These are phyloP conservation scores for Astraeus odoratus DNA, from an alignment of 768 basidiomycete genomes.

Conservation along the genomic window DNA sequence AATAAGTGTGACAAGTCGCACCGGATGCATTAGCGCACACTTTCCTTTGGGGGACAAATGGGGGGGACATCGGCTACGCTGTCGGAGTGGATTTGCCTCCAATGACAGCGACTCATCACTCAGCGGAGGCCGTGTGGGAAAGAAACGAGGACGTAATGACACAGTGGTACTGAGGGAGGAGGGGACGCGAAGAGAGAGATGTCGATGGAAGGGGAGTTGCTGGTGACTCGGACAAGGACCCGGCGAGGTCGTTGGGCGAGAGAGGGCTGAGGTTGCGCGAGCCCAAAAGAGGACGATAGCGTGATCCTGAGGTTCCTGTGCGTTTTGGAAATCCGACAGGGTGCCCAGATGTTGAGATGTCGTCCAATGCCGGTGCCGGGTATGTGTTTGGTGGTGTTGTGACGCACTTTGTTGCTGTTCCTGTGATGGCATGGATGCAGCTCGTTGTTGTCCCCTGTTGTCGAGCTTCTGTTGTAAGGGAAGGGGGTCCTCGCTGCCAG, in stretches of 20 bases:
- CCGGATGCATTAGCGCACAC: background rate
- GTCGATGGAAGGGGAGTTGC: background rate
- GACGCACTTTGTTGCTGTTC: conserved; percentile 14
- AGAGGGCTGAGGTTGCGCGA: background rate
- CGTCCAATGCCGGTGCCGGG: conserved; percentile 24
- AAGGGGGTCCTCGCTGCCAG: background rate
- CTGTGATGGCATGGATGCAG: conserved; percentile 15
- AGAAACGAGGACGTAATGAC: background rate
- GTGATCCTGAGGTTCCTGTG: conserved; percentile 10
- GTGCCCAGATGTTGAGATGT: conserved; percentile 10
- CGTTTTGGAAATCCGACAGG: conserved; percentile 3
- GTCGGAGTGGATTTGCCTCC: background rate
- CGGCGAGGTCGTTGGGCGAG: background rate
- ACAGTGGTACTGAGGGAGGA: background rate
- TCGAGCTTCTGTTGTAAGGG: conserved; percentile 10
- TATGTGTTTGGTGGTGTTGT: conserved; percentile 10
- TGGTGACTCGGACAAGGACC: background rate
- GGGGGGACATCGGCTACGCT: background rate
- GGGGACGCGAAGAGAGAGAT: background rate
- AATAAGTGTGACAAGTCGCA: background rate
- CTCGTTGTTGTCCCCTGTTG: conserved; percentile 3
- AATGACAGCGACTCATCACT: background rate
- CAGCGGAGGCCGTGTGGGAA: background rate
- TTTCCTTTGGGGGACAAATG: background rate
- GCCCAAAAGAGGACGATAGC: background rate